Conservation (phyloP, 2,329 filamentous ascomycete genomes). For the Calonectria fujianensis region DNA sequence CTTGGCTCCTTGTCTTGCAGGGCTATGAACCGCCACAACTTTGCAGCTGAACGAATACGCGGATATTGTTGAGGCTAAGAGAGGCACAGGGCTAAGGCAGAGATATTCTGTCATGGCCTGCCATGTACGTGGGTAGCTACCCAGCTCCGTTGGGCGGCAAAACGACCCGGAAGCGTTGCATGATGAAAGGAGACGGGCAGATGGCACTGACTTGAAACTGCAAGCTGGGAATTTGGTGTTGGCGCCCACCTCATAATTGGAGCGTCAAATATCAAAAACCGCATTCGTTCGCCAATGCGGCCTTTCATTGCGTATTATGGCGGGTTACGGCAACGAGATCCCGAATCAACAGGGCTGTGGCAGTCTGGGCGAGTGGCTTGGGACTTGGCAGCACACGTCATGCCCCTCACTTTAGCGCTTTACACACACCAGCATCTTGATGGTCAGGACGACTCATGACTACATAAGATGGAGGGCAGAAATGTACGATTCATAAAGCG, state of each 20-base stretch:
- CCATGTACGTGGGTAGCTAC: background rate
- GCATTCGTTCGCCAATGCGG: slow-evolving; percentile 33
- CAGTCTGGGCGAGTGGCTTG: slow-evolving; percentile 56
- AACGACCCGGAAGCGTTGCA: background rate
- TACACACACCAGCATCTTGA: slow-evolving; percentile 43
- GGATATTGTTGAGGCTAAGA: slow-evolving; percentile 22
- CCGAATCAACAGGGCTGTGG: slow-evolving; percentile 54
- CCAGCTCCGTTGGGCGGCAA: slow-evolving; percentile 11
- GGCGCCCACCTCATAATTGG: background rate
- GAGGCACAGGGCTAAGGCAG: slow-evolving; percentile 1
- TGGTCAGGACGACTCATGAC: slow-evolving; percentile 30
- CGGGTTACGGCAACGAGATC: slow-evolving; percentile 42
- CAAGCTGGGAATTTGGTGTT: background rate
- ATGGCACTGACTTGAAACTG: background rate
- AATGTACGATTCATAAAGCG: slow-evolving; percentile 13
- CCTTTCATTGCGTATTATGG: slow-evolving; percentile 26
- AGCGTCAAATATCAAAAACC: slow-evolving; percentile 24
- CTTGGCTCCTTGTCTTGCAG: slow-evolving; percentile 24
- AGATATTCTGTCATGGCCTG: slow-evolving; percentile 12
- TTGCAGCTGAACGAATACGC: slow-evolving; percentile 27
- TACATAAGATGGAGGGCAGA: slow-evolving; percentile 33
- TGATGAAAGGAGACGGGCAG: slow-evolving; percentile 4
- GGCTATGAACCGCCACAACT: slow-evolving; percentile 29
- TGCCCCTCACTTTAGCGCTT: slow-evolving; percentile 55
- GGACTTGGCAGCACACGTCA: slow-evolving; percentile 58